Base-by-base conservation (phyloP, 202 grass and related monocot genomes). In the Panicum virgatum region DNA sequence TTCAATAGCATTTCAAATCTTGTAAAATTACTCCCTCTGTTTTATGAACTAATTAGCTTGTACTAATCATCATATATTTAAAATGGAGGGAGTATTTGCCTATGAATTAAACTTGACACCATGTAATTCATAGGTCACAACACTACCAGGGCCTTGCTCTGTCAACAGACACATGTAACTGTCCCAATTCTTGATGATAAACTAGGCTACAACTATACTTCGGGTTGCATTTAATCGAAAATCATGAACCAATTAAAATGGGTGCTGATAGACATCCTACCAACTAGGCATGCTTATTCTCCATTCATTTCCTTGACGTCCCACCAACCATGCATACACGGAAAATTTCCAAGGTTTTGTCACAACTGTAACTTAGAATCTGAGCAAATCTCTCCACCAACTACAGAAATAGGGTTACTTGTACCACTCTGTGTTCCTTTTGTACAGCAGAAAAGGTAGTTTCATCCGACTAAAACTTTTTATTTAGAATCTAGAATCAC, bases 301-400 rank as follows among this genome's bases (percentile, higher is more conserved):
- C 63, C 50, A 42, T 70, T 52, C 14, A 22, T 52, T 66, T 52
- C 50, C 20, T 58, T 86, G 83, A 90, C 83, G 47, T 83, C 51
- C 79, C 79, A 89, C 83, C 88, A 79, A 89, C 88, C 83, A 79
- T 12, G 34, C 15, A 68, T 53, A 71, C 62, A 77, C 75, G 74
- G 73, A 79, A 68, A 40, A 39, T 79, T 69, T 61, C 42, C 32
- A 73, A 58, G 66, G 50, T 78, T 86, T 89, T 58, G 78, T 89
- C 87, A 86, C 72, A 77, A 64, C 23, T 89, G 42, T 85, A 53
- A 43, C 83, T 67, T 90, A 83, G 74, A 90, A 83, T 86, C 52
- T 86, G 83, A 51, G 45, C 83, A 89, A 77, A 81, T 77, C 7
- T 75, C 34, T 80, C 78, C 29, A 82, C 74, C 22, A 83, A 54